Base-by-base conservation (phyloP, 2,329 filamentous ascomycete genomes). In the Cladosporium velox region DNA sequence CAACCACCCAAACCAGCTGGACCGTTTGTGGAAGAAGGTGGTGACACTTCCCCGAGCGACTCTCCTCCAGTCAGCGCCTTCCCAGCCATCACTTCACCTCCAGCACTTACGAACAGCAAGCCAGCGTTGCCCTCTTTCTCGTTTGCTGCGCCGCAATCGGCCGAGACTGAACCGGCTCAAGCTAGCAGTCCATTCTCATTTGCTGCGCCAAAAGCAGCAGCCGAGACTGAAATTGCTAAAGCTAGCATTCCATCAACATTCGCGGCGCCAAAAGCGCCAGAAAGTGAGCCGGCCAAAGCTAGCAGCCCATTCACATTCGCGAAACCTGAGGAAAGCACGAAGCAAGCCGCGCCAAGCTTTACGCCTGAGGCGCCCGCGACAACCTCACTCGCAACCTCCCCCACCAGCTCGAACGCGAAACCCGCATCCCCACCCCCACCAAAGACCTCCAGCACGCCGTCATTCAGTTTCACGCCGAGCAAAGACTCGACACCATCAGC, bases 401-500 rank as follows among this genome's bases (percentile, higher is more conserved):
- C 35, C 28, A 6, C 41, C n/a, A 24, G 10, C 41, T 62, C 64
- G 3, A 38, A 63, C n/a, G 26, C 49, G 15, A 51, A 44, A 14
- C 30, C 34, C 59, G 47, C 64, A 3, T 34, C 64, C 2, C 47
- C 64, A 24, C 38, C 64, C 2, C 47, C 64, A 24, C 38, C 41
- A 2, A 57, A 65, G 26, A 2, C 44, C 32, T 44, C 35, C 24
- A 41, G 32, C n/a, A 59, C 64, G 32, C 64, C 54, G 18, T 54
- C 64, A 41, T 52, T 54, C 28, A 54, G 47, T 28, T 60, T 59
- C 30, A 38, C 51, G 8, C 11, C 30, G n/a, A 41, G 52, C 59
- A 63, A 66, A 30, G 62, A 67, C 44, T 68, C 69, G 8, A 63
- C 66, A 6, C 67, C 70, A 38, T 64, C 63, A 4, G 30, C 59